A percentile compares a stretch with the other conserved stretches of the same genome.
These are phyloP conservation scores for Monilinia fructicola DNA, from an alignment of 2,329 filamentous ascomycete species.

Conservation along the genomic window DNA sequence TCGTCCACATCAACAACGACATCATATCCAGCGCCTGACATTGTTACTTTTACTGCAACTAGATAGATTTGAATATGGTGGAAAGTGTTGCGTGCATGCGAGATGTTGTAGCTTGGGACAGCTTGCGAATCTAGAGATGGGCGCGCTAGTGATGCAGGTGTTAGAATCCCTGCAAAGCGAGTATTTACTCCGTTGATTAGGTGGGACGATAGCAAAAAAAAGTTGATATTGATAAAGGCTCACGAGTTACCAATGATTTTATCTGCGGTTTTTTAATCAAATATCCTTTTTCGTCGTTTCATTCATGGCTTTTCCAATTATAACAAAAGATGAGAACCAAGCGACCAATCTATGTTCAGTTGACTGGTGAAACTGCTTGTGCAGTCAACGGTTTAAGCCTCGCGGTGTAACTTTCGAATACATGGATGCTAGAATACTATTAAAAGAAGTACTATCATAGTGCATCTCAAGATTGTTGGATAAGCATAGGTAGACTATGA, in stretches of 20 bases:
- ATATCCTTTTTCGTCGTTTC: neutral
- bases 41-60: constrained; percentile 25
- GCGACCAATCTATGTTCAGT: neutral
- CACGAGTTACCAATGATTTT: neutral
- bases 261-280: neutral
- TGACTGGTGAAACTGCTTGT: neutral
- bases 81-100: neutral
- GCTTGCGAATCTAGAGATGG: constrained; percentile 30
- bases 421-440: neutral
- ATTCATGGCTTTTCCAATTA: neutral
- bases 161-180: constrained; percentile 15
- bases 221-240: neutral
- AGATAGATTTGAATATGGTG: neutral
- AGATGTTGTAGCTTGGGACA: constrained; percentile 28
- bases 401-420: neutral
- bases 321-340: neutral
- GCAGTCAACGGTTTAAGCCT: too few relatives aligned
- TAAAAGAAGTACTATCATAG: neutral
- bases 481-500: too few relatives aligned
- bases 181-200: neutral
- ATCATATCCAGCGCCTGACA: constrained; percentile 74
- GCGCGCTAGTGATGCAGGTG: constrained; percentile 21
- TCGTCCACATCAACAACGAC: constrained; percentile 97
- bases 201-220: neutral
- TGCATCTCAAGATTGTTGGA: too few relatives aligned